Percentiles rank a stretch among this genome's conserved stretches.
Conservation (phyloP, 768 basidiomycete species). For the Chalciporus piperatus region DNA sequence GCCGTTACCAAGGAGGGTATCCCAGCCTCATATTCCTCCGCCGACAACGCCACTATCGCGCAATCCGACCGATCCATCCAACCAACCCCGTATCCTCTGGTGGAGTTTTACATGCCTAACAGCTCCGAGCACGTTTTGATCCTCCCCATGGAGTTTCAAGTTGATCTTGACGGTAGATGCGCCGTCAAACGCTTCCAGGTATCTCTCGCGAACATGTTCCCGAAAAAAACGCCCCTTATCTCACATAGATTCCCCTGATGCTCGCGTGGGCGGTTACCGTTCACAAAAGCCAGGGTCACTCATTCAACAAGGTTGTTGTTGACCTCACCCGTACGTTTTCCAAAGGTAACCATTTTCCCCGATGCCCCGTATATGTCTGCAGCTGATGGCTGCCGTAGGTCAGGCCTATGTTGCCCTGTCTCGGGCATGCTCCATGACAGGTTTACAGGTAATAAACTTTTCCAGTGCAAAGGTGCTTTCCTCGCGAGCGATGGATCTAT, state of each 20-base stretch:
- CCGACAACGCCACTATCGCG: too few relatives aligned
- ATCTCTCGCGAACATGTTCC: too few relatives aligned
- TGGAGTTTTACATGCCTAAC: not conserved
- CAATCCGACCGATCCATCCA: too few relatives aligned
- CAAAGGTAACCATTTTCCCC: not conserved
- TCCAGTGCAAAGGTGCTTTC: not conserved
- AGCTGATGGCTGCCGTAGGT: too few relatives aligned
- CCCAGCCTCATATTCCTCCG: not conserved
- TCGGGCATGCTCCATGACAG: not conserved
- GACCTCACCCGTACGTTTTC: not conserved
- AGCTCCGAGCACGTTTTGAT: not conserved
- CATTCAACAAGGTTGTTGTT: not conserved
- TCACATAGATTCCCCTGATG: not conserved
- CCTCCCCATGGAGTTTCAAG: not conserved
- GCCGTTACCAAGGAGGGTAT: not conserved
- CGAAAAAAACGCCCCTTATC: too few relatives aligned
- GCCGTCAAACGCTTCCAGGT: not conserved
- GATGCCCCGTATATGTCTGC: too few relatives aligned
- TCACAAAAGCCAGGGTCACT: slow-evolving; percentile 6
- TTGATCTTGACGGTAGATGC: not conserved
- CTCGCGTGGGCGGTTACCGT: slow-evolving; percentile 1
- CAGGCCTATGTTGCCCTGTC: not conserved
- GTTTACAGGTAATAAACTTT: not conserved
- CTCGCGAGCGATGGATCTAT: too few relatives aligned
- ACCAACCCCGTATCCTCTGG: not conserved